These are phyloP conservation scores for Debaryomyces robertsiae DNA, from an alignment of 1,139 yeast species.

Conservation along the genomic window DNA sequence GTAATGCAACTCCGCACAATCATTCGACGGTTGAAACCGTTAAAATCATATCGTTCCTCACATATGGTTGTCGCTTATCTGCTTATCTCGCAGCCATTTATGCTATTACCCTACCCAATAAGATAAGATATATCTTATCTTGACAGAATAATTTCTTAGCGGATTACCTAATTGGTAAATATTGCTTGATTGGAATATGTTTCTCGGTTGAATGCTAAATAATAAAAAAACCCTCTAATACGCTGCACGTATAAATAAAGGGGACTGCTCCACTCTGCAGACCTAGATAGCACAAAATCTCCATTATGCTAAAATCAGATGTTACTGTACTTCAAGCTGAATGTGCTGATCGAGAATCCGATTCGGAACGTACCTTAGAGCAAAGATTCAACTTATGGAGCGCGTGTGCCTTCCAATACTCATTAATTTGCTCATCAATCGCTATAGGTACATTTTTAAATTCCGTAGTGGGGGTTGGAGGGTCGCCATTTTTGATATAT, in stretches of 20 bases:
- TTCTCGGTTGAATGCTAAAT: background rate
- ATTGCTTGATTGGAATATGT: too few relatives aligned
- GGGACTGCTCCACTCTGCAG: too few relatives aligned
- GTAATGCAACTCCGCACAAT: too few relatives aligned
- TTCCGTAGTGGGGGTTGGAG: conserved; percentile 31
- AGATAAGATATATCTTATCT: too few relatives aligned
- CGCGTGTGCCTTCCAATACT: conserved; percentile 26
- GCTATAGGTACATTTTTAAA: conserved; percentile 30
- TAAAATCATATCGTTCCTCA: too few relatives aligned
- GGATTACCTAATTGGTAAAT: too few relatives aligned
- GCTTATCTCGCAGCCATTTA: too few relatives aligned
- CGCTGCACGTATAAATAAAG: background rate
- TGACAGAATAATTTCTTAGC: too few relatives aligned
- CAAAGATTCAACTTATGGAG: conserved; percentile 28
- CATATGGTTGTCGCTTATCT: too few relatives aligned
- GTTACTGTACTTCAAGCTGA: conserved; percentile 1
- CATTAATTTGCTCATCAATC: conserved; percentile 28
- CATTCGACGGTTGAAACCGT: too few relatives aligned
- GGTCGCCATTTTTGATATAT: conserved; percentile 27
- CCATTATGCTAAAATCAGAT: conserved; percentile 9
- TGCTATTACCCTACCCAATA: too few relatives aligned
- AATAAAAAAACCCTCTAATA: background rate
- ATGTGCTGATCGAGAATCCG: conserved; percentile 1
- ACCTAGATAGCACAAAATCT: too few relatives aligned
- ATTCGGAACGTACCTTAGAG: conserved; percentile 14